A percentile compares a stretch with the other conserved stretches of the same genome.
phyloP scores from a whole-genome alignment of 1,284 basidiomycete genomes.

The Leccinum griseonigrum region DNA sequence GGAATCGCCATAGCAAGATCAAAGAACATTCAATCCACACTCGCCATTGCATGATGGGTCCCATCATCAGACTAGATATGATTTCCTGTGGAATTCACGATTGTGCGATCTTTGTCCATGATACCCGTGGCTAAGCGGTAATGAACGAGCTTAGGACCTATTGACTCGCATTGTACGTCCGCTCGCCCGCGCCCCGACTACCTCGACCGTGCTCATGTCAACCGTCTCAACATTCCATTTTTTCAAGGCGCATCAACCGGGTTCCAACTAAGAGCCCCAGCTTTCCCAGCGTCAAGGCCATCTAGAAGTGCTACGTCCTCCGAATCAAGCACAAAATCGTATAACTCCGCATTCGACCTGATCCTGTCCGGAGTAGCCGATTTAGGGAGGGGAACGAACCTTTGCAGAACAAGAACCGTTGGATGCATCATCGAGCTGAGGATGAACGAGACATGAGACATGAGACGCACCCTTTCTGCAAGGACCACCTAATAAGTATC shows the following conservation, averaged over 20 bases:
- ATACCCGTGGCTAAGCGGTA: no score
- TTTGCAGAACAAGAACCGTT: not conserved
- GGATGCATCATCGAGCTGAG: not conserved
- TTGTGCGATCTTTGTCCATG: not conserved
- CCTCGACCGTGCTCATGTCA: not conserved
- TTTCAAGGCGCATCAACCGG: constrained; percentile 50
- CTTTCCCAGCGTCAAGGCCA: constrained; percentile 59
- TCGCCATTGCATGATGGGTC: no score
- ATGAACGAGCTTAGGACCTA: not conserved
- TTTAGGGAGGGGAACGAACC: constrained; percentile 75
- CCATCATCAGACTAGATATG: not conserved
- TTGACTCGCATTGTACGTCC: not conserved
- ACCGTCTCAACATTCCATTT: not conserved
- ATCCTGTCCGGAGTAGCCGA: constrained; percentile 69
- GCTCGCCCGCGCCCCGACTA: not conserved
- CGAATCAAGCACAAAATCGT: constrained; percentile 62
- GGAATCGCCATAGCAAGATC: no score
- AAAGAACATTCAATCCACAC: no score
- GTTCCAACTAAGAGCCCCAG: constrained; percentile 70
- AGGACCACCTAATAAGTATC: constrained; percentile 79
- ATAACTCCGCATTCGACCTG: constrained; percentile 64
- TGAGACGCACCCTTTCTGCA: constrained; percentile 80
- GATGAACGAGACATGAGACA: constrained; percentile 24
- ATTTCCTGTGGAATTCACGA: not conserved
- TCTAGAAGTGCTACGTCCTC: constrained; percentile 66